phyloP scores from a whole-genome alignment of 495 filamentous ascomycete genomes.

The Mytilinidion resinicola region DNA sequence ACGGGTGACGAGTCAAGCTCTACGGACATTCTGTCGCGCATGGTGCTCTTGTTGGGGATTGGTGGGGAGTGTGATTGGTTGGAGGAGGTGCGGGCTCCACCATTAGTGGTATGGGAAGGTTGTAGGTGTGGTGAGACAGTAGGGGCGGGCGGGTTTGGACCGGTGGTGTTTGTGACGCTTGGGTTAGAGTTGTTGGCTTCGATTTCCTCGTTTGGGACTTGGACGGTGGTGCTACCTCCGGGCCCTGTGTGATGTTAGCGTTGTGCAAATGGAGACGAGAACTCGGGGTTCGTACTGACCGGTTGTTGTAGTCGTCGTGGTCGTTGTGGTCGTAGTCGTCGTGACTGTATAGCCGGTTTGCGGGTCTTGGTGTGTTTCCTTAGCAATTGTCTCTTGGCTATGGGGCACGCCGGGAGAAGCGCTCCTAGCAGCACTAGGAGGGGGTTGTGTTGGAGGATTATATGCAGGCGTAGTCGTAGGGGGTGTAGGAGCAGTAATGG shows the following conservation, averaged over 20 bases:
- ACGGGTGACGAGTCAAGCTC: slow-evolving; percentile 21
- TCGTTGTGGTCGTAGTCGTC: slow-evolving; percentile 22
- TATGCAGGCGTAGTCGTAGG: neutral
- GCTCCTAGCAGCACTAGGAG: neutral
- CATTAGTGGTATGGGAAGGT: neutral
- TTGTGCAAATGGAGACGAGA: no score
- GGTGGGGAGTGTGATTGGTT: slow-evolving; percentile 12
- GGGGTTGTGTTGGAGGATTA: neutral
- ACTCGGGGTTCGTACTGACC: no score
- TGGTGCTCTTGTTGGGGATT: slow-evolving; percentile 21
- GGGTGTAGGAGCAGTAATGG: slow-evolving; percentile 21
- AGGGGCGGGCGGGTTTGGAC: slow-evolving; percentile 18
- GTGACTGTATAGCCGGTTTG: slow-evolving; percentile 21
- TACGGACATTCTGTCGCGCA: slow-evolving; percentile 10
- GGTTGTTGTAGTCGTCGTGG: slow-evolving; percentile 24
- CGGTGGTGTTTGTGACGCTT: slow-evolving; percentile 18
- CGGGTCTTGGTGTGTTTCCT: slow-evolving; percentile 15
- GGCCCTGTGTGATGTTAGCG: neutral
- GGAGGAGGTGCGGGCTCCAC: neutral
- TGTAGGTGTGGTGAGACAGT: neutral
- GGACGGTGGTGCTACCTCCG: slow-evolving; percentile 20
- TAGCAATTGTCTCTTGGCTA: slow-evolving; percentile 7
- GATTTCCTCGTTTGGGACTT: slow-evolving; percentile 4
- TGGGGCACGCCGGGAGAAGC: neutral
- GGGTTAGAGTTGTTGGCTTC: slow-evolving; percentile 1